Evolutionary conservation across 495 filamentous ascomycete species (phyloP).

Genomic region (Penicillium canariense): DNA sequence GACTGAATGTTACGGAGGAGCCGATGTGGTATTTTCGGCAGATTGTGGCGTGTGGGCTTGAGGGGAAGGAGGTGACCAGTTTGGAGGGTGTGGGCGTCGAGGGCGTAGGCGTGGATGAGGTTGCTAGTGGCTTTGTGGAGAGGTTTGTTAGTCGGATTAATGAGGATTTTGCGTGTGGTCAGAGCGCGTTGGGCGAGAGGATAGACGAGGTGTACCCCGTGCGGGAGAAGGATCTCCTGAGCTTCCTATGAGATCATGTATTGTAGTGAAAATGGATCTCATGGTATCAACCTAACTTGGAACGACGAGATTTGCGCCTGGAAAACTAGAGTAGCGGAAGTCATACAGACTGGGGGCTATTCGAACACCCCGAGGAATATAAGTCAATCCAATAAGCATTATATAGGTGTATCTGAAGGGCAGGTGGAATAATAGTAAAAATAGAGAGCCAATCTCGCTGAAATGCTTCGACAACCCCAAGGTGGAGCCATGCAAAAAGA

Average conservation of each 20-base stretch:
- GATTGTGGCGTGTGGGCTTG: slow-evolving; percentile 85
- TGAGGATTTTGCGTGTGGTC: slow-evolving; percentile 42
- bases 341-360: no score
- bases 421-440: slow-evolving; percentile 3
- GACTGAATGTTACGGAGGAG: slow-evolving; percentile 71
- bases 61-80: slow-evolving; percentile 72
- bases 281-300: no score
- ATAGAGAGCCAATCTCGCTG: slow-evolving; percentile 28
- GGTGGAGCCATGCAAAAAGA: slow-evolving; percentile 23
- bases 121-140: slow-evolving; percentile 40
- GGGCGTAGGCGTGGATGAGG: slow-evolving; percentile 28
- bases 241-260: neutral
- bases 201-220: slow-evolving; percentile 45
- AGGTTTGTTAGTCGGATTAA: slow-evolving; percentile 41
- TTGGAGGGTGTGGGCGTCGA: slow-evolving; percentile 46
- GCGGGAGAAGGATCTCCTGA: slow-evolving; percentile 35
- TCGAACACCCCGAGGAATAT: neutral
- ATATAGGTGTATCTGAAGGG: slow-evolving; percentile 29
- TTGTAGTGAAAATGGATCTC: no score
- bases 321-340: no score
- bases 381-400: slow-evolving; percentile 15
- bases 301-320: no score
- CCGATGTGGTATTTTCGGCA: slow-evolving; percentile 67
- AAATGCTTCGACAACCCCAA: slow-evolving; percentile 22
- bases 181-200: slow-evolving; percentile 26